Percentiles rank a stretch among this genome's conserved stretches.
Conservation (phyloP, 495 filamentous ascomycete species). For the Tuber microsphaerosporum region DNA sequence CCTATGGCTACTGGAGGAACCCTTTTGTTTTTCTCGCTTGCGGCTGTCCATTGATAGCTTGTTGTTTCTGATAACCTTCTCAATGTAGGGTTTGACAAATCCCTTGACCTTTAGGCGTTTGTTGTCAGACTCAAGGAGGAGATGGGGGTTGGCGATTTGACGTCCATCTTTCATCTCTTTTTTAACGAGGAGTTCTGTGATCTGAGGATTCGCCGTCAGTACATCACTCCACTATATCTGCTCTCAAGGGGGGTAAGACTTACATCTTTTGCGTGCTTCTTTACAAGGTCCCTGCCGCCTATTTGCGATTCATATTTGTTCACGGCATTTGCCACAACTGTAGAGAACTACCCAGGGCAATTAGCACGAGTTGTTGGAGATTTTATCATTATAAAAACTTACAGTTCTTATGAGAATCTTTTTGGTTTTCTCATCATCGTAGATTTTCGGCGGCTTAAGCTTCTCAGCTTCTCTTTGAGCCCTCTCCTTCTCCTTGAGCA, state of each 20-base stretch:
- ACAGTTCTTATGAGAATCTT: constrained; percentile 39
- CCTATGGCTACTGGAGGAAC: neutral
- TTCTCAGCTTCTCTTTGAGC: constrained; percentile 32
- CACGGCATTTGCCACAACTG: constrained; percentile 38
- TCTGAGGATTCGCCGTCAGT: constrained; percentile 17
- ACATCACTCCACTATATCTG: neutral
- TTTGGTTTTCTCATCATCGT: constrained; percentile 36
- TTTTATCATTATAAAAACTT: constrained; percentile 9
- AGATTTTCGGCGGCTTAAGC: constrained; percentile 32
- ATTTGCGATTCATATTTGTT: constrained; percentile 34
- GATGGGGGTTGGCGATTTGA: constrained; percentile 35
- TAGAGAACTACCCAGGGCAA: constrained; percentile 27
- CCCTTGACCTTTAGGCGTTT: constrained; percentile 36
- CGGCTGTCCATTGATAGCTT: neutral
- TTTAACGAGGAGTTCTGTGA: constrained; percentile 35
- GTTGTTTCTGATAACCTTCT: constrained; percentile 32
- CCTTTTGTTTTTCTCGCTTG: constrained; percentile 23
- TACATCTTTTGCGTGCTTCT: constrained; percentile 38
- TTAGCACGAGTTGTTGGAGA: constrained; percentile 12
- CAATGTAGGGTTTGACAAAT: constrained; percentile 36
- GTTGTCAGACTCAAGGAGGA: constrained; percentile 35
- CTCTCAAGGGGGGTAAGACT: constrained; percentile 6
- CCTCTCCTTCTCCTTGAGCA: constrained; percentile 26
- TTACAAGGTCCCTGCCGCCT: constrained; percentile 36
- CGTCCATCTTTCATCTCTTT: constrained; percentile 39